Percentiles rank a stretch among this genome's conserved stretches.
Evolutionary conservation across 805 yeast genomes (phyloP).

Genomic region (Kuraishia floccosa): DNA sequence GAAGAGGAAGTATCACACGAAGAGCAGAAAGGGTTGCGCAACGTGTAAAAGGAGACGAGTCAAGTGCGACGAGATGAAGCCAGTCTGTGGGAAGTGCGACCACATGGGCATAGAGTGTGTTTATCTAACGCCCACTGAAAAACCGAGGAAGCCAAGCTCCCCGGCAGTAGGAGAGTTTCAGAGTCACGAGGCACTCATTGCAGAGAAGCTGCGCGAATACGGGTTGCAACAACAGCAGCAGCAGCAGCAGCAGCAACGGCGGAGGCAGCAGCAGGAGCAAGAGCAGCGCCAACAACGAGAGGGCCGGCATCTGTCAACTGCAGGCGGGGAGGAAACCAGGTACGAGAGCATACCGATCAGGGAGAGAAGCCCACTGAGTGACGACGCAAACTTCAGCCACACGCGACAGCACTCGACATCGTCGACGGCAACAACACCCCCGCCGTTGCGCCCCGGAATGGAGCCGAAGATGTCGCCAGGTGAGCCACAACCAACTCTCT

Average conservation of each 20-base stretch:
- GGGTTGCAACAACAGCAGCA: too few species aligned
- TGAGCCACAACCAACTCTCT: constrained; percentile 6
- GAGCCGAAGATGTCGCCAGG: constrained; percentile 1
- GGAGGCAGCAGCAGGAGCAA: too few species aligned
- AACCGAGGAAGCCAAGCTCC: constrained; percentile 4
- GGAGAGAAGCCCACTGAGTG: too few species aligned
- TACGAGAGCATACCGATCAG: too few species aligned
- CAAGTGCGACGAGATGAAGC: constrained; percentile 84
- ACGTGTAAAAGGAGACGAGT: constrained; percentile 86
- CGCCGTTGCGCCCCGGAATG: neutral
- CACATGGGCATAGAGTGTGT: constrained; percentile 74
- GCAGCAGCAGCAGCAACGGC: neutral
- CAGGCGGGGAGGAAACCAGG: neutral
- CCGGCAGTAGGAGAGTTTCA: neutral
- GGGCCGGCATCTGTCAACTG: too few species aligned
- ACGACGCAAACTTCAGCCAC: neutral
- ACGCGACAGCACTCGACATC: neutral
- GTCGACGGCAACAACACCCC: neutral
- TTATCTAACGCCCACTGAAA: constrained; percentile 20
- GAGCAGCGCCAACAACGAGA: too few species aligned
- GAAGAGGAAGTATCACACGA: constrained; percentile 81
- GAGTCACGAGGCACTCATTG: too few species aligned
- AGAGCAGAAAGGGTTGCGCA: constrained; percentile 80
- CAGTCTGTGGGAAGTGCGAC: constrained; percentile 67
- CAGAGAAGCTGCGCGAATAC: too few species aligned